Base-by-base conservation (phyloP, 176 grass and related monocot genomes). In the Bromus sterilis region DNA sequence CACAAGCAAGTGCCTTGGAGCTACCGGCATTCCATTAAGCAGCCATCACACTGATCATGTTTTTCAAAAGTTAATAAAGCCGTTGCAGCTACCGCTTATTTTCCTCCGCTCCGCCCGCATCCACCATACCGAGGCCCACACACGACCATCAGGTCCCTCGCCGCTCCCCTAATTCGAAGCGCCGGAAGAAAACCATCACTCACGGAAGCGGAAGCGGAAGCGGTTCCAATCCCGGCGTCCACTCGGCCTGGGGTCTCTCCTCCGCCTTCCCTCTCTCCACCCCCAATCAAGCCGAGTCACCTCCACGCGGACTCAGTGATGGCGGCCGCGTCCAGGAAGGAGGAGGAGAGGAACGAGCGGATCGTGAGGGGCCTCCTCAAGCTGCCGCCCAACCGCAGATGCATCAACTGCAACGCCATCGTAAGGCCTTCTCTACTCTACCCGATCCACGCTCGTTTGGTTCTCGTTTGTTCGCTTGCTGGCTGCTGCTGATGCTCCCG, bases 311-410 rank as follows among this genome's bases (percentile, higher is more conserved):
- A n/a, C n/a, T n/a, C n/a, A 25, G 63, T 6, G 53, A 86, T 85
- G 87, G 56, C 72, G 64, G 83, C 43, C 28, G 72, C 56, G 71
- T 72, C 85, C 48, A 97, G 86, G 82, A 97, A 92, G 78, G 92
- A 87, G 76, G 94, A 97, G 81, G 92, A 97, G 85, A 92, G 86
- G 90, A 97, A 94, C 86, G 94, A 97, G 85, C 93, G 93, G 80
- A 42, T 94, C 75, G 93, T 97, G 42, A 84, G 94, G 81, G 94
- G 94, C 44, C 91, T 97, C 66, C 90, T 94, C 80, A 97, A 94
- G 90, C 92, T 97, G 85, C 94, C 94, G 12, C 91, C 94, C 34
- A 97, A 94, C 72, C 87, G 92, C 77, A 92, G 85, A 85, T 97
- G 94, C 77, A 88, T 97, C 83, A 97, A 92, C 74, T 94, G 92